Base-by-base conservation (phyloP, 2,329 filamentous ascomycete species). In the Thermothelomyces thermophilus region DNA sequence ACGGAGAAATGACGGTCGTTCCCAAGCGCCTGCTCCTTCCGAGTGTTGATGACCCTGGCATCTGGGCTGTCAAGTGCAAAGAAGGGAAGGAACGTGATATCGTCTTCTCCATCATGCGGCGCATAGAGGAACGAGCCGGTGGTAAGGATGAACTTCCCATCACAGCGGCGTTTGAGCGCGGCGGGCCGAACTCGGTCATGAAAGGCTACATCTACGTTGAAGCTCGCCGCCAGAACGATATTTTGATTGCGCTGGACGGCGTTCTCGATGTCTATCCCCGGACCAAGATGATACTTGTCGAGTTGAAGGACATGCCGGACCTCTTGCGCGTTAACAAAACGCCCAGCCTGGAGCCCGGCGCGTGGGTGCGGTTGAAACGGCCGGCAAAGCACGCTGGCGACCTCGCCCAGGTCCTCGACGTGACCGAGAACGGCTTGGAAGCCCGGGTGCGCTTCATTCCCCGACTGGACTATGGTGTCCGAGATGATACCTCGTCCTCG, bases 241-340 rank as follows among this genome's bases (percentile, higher is more conserved):
- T 97, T 58, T 73, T 90, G 62, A 76, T 83, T 46, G 87, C 89
- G 7, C 74, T 95, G 36, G 87, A 95, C 54, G 87, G 84, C 36
- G 80, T 98, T 62, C 80, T 88, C 54, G 90, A 95, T 63, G 86
- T 95, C 33, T 98, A 96, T 66, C 87, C 91, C 47, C 83, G 89
- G 50, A 86, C 82, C 24, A 93, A 90, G 68, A 84, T 93, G 71
- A 80, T 90, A 39, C 74, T 97, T 45, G 89, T 98, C 36, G 88
- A 93, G 42, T 90, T 97, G 62, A 95, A 95, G 67, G 93, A 98
- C 68, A 95, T 96, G 84, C 91, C 93, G 1, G 93, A 97, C 68
- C 78, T 98, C n/a, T 76, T 98, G 16, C 83, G 90, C 45, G 88
- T 95, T 24, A 84, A 82, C 53, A 95, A 95, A 71, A 91, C 86